Evolutionary conservation across 306 rosid species (phyloP).

Genomic region (Fragaria vesca): DNA sequence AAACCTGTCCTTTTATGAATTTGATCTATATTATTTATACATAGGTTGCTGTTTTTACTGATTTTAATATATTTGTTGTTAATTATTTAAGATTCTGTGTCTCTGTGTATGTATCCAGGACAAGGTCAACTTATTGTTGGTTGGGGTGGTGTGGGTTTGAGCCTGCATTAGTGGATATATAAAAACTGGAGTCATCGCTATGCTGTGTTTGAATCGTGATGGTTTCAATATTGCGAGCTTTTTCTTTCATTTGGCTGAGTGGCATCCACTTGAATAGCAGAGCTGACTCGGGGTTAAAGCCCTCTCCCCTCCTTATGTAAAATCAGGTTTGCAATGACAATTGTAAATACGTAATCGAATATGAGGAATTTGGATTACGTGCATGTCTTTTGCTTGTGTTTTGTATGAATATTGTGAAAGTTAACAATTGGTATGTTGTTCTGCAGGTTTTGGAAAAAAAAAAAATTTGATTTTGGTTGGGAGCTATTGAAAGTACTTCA

Average conservation of each 20-base stretch:
- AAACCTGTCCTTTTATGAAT: constrained; percentile 19
- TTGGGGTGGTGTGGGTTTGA: constrained; percentile 49
- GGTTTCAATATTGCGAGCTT: constrained; percentile 44
- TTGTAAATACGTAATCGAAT: not conserved
- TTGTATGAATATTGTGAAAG: constrained; percentile 21
- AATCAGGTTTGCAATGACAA: constrained; percentile 45
- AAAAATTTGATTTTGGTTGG: constrained; percentile 31
- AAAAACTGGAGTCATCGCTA: constrained; percentile 59
- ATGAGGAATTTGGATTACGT: not conserved
- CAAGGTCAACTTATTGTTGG: constrained; percentile 74
- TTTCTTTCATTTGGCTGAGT: constrained; percentile 79
- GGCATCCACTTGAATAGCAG: constrained; percentile 88
- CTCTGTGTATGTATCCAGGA: constrained; percentile 25
- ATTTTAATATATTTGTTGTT: constrained; percentile 19
- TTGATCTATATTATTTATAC: constrained; percentile 15
- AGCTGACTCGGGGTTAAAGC: constrained; percentile 59
- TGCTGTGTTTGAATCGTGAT: constrained; percentile 64
- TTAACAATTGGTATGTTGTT: constrained; percentile 15
- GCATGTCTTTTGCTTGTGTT: not conserved
- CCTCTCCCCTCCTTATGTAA: constrained; percentile 37
- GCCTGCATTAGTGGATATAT: constrained; percentile 50
- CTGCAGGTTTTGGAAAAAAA: constrained; percentile 36
- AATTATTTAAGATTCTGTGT: constrained; percentile 3
- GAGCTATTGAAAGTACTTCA: constrained; percentile 28
- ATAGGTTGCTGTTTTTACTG: constrained; percentile 8